Evolutionary conservation across 2,329 filamentous ascomycete genomes (phyloP), one percentile per base, ranked within the genome.

Genomic region (Penicillium sp.): DNA sequence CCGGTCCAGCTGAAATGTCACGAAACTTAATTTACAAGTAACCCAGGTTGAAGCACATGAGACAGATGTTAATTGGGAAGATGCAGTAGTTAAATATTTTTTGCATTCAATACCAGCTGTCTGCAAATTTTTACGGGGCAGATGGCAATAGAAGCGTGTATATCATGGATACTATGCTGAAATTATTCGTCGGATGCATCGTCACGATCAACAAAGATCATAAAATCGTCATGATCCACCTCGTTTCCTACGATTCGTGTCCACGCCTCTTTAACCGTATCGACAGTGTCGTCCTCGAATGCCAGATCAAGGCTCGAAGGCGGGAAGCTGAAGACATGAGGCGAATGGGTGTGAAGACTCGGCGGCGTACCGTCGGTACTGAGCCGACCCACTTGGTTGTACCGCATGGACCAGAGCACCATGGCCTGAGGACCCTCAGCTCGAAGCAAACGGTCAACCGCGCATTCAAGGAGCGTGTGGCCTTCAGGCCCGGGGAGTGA

Each of bases 151-250:
- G 16, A 26, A 15, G 41, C 13, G 41, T 23, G 41, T 49, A 41
- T 45, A 34, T 41, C 7, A 26, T 33, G 28, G 28, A 15, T 39
- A 43, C 48, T 53, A 50, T 61, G 45, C 51, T 58, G 59, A 51
- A 49, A 50, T 69, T 61, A 59, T 53, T 88, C 84, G 29, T 81
- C 81, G 53, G 73, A 76, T 26, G 76, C 75, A 13, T 78, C 80
- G 66, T 91, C 86, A 23, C 90, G 81, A 54, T 94, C 88, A 45
- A 86, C 82, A 68, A 96, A 96, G 18, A 81, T 77, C 82, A 96
- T 85, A 64, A 94, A 96, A 42, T 81, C 69, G 16, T 75, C 74
- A 16, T 76, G 76, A 16, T 75, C 75, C 1, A 70, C 74, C 4
- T 80, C 78, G 1, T 75, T 73, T 9, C 80, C 82, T 59, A 82